Evolutionary conservation across 352 stramenopile genomes (phyloP).

Genomic region (Saprolegnia diclina): DNA sequence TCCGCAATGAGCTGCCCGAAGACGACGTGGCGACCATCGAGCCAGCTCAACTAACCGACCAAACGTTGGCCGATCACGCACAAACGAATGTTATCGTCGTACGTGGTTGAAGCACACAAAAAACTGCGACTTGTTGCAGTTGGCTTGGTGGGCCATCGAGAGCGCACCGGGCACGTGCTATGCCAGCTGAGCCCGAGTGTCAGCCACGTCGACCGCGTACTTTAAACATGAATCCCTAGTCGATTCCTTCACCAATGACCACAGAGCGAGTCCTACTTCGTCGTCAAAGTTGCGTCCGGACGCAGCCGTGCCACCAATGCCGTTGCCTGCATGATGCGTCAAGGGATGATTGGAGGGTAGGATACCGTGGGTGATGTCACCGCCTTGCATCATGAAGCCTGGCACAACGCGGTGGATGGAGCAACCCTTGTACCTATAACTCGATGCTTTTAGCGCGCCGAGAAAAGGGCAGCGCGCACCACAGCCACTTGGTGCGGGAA

Average conservation of each 20-base stretch:
- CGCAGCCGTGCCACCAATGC: slow-evolving; percentile 91
- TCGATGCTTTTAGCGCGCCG: slow-evolving; percentile 40
- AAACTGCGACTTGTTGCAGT: slow-evolving; percentile 98
- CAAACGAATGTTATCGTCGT: slow-evolving; percentile 10
- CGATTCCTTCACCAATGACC: neutral
- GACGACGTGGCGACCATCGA: slow-evolving; percentile 98
- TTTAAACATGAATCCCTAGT: slow-evolving; percentile 85
- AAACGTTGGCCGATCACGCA: too few relatives aligned
- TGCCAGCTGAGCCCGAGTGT: neutral
- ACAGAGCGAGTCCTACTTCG: slow-evolving; percentile 55
- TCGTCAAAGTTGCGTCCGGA: slow-evolving; percentile 95
- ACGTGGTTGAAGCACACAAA: slow-evolving; percentile 94
- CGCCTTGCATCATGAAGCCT: slow-evolving; percentile 98
- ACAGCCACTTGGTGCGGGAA: neutral
- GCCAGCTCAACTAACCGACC: slow-evolving; percentile 67
- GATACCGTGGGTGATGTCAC: slow-evolving; percentile 90
- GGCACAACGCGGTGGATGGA: slow-evolving; percentile 98
- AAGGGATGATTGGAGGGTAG: too few relatives aligned
- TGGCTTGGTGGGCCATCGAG: slow-evolving; percentile 96
- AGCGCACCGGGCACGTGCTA: slow-evolving; percentile 89
- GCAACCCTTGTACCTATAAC: slow-evolving; percentile 93
- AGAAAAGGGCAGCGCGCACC: slow-evolving; percentile 13
- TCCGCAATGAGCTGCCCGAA: slow-evolving; percentile 93
- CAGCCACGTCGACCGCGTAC: slow-evolving; percentile 28
- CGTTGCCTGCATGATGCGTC: slow-evolving; percentile 56